Evolutionary conservation across 2,329 filamentous ascomycete species (phyloP), one percentile per base, ranked within the genome.

Genomic region (Exophiala sp.): DNA sequence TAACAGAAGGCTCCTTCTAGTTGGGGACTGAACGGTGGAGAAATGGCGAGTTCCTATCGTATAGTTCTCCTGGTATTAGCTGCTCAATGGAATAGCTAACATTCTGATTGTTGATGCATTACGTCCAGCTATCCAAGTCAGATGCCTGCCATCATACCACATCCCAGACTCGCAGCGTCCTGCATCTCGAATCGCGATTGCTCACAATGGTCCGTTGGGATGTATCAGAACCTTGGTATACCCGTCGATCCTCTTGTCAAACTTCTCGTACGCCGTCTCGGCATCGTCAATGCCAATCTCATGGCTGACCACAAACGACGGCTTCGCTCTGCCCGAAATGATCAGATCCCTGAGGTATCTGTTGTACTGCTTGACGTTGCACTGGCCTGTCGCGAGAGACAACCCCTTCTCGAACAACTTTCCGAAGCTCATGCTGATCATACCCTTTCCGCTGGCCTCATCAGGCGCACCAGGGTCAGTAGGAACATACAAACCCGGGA

Each of bases 211-310:
- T 4, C 83, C 83, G 58, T 86, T 86, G 0, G 83, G 84, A 64
- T 86, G 84, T 54, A 86, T 83, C 54, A 86, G 69, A 10, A 86
- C 83, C 70, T 87, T 87, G 10, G 83, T 86, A 58, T 84, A 86
- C 1, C 84, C 84, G 41, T 87, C 83, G 33, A 84, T 77, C 45
- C 83, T 72, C 68, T 81, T 79, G 64, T 87, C 83, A 62, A 87
- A 87, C 65, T 85, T 86, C 43, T 83, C 76, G 61, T 87, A 87
- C 0, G 82, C 82, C 5, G 70, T 67, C 11, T 79, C 77, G 0
- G 81, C 83, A 18, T 84, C 81, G 2, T 86, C 82, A 18, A 87
- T 78, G 8, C 72, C 73, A 53, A 86, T 80, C 63, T 86, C 82
- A 58, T 87, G 83, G 1, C 79, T 83, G 5, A 87, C 81, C 1